phyloP scores from a whole-genome alignment of 169 alveolate genomes.

The Fabrea salina region DNA sequence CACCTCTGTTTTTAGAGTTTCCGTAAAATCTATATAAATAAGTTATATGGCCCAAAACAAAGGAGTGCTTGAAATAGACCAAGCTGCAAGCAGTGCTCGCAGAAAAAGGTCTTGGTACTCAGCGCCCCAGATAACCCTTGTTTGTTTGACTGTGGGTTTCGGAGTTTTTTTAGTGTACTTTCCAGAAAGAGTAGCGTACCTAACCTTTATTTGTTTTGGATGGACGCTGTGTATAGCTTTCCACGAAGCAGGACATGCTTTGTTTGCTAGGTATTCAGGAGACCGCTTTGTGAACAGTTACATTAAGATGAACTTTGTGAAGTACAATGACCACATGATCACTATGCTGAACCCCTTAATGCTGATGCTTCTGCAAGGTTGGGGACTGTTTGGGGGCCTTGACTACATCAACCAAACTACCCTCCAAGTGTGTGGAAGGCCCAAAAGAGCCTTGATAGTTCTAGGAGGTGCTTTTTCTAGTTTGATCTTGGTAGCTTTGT shows the following conservation, averaged over 20 bases:
- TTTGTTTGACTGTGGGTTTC: too few relatives aligned
- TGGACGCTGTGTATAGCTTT: neutral
- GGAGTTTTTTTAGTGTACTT: neutral
- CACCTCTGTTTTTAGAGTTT: neutral
- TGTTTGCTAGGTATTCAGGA: neutral
- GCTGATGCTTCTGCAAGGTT: neutral
- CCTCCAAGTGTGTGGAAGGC: neutral
- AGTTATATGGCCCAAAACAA: too few relatives aligned
- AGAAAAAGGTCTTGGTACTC: too few relatives aligned
- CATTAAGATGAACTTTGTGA: neutral
- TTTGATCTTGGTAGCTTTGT: too few relatives aligned
- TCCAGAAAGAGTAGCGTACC: neutral
- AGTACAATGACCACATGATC: neutral
- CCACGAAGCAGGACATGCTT: neutral
- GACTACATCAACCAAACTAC: neutral
- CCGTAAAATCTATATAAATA: too few relatives aligned
- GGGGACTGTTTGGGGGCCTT: neutral
- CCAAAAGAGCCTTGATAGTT: neutral
- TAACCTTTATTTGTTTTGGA: neutral
- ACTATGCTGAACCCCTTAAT: neutral
- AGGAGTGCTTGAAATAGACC: too few relatives aligned
- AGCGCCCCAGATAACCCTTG: too few relatives aligned
- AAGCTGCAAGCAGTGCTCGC: too few relatives aligned
- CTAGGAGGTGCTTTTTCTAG: neutral
- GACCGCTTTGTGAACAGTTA: neutral